phyloP scores from a whole-genome alignment of 805 yeast genomes.

The Geotrichum ghanense region DNA sequence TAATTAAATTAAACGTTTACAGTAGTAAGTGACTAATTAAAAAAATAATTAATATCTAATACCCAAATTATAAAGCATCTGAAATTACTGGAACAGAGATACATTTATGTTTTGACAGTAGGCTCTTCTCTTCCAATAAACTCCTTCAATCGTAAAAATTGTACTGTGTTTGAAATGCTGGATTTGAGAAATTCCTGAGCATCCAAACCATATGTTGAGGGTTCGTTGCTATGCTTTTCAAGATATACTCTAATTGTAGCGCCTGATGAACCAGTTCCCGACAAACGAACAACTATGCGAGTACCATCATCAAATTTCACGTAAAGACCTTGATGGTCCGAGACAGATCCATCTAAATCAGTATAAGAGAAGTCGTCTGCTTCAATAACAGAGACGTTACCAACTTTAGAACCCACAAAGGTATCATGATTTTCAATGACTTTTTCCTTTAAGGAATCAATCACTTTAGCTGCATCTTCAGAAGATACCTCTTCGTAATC shows the following conservation, averaged over 20 bases:
- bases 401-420: slow-evolving; percentile 43
- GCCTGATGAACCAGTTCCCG: slow-evolving; percentile 97
- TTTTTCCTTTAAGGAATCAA: slow-evolving; percentile 36
- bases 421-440: slow-evolving; percentile 27
- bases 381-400: slow-evolving; percentile 46
- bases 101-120: slow-evolving; percentile 75
- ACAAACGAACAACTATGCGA: slow-evolving; percentile 78
- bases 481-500: slow-evolving; percentile 78
- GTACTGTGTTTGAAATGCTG: slow-evolving; percentile 52
- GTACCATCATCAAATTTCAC: slow-evolving; percentile 73
- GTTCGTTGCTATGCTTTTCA: slow-evolving; percentile 67
- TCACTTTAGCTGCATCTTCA: slow-evolving; percentile 63
- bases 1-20: too few relatives aligned
- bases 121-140: slow-evolving; percentile 76
- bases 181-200: slow-evolving; percentile 60
- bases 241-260: slow-evolving; percentile 91
- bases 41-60: too few relatives aligned
- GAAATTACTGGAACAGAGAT: too few relatives aligned
- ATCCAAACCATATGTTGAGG: slow-evolving; percentile 32
- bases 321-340: slow-evolving; percentile 77
- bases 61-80: too few relatives aligned
- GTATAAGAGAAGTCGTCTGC: slow-evolving; percentile 88
- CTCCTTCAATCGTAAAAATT: slow-evolving; percentile 60
- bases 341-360: slow-evolving; percentile 87
- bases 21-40: too few relatives aligned